Conservation (phyloP, 2,329 filamentous ascomycete genomes). For the Epichloe hybrida region DNA sequence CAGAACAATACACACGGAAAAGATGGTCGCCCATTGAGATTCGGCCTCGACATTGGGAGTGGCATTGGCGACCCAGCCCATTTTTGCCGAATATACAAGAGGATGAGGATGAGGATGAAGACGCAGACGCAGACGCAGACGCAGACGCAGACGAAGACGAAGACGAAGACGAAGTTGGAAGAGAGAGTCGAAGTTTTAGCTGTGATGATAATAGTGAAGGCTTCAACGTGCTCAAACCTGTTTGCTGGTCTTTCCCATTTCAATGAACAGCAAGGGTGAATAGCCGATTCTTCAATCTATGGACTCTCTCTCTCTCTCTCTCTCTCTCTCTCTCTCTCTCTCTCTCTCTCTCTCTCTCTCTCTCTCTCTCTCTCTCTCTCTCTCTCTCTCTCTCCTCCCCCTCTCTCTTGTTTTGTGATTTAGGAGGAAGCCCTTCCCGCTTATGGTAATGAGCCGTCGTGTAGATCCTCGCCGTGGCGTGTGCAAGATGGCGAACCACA, state of each 20-base stretch:
- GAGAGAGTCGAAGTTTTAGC: neutral
- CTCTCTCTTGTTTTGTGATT: too few relatives aligned
- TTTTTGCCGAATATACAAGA: constrained; percentile 12
- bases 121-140: neutral
- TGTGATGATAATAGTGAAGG: neutral
- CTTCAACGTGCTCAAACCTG: neutral
- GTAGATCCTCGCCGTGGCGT: neutral
- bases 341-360: too few relatives aligned
- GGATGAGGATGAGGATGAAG: neutral
- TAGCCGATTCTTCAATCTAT: too few relatives aligned
- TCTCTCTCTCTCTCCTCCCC: too few relatives aligned
- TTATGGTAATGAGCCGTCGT: neutral
- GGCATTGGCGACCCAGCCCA: constrained; percentile 39
- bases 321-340: too few relatives aligned
- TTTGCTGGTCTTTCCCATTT: neutral
- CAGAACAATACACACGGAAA: constrained; percentile 33
- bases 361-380: too few relatives aligned
- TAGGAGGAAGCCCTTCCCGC: neutral
- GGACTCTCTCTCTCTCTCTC: too few relatives aligned
- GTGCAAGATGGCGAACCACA: neutral
- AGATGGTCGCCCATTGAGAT: constrained; percentile 35
- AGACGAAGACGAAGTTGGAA: neutral
- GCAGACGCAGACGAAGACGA: neutral
- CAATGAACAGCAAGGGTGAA: neutral
- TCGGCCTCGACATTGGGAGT: constrained; percentile 29